Conservation (phyloP, 495 filamentous ascomycete species). For the Elasticomyces elasticus region DNA sequence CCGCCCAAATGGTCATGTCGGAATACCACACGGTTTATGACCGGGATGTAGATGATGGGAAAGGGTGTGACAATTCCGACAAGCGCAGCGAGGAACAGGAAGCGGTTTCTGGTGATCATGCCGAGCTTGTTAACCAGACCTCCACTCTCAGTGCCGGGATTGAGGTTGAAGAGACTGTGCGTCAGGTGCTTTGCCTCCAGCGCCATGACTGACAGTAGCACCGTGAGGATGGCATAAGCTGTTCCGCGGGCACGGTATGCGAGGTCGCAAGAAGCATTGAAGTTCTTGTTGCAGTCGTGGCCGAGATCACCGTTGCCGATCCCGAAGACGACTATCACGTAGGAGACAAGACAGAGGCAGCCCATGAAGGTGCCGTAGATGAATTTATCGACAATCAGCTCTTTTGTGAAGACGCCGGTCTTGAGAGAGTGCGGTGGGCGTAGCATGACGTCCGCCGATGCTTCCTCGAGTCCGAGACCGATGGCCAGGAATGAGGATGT, state of each 20-base stretch:
- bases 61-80: constrained; percentile 26
- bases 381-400: constrained; percentile 64
- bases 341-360: constrained; percentile 53
- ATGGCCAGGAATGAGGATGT: constrained; percentile 68
- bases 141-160: constrained; percentile 34
- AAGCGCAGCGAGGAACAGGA: constrained; percentile 29
- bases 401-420: constrained; percentile 56
- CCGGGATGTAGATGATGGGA: constrained; percentile 28
- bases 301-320: constrained; percentile 52
- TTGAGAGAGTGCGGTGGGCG: constrained; percentile 58
- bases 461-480: constrained; percentile 59
- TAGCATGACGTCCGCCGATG: constrained; percentile 56
- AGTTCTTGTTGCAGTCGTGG: constrained; percentile 51
- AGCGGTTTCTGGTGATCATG: constrained; percentile 26
- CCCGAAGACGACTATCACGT: constrained; percentile 59
- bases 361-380: constrained; percentile 66
- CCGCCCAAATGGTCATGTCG: constrained; percentile 24
- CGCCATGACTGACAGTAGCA: constrained; percentile 57
- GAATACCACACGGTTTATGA: constrained; percentile 29
- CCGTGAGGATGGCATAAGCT: constrained; percentile 63
- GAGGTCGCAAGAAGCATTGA: constrained; percentile 43
- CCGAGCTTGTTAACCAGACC: constrained; percentile 16
- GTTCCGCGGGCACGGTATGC: constrained; percentile 68
- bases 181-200: constrained; percentile 70
- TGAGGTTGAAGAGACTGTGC: constrained; percentile 58